A percentile compares a stretch with the other conserved stretches of the same genome.
Conservation (phyloP, 768 basidiomycete genomes). For the Russula sp. region DNA sequence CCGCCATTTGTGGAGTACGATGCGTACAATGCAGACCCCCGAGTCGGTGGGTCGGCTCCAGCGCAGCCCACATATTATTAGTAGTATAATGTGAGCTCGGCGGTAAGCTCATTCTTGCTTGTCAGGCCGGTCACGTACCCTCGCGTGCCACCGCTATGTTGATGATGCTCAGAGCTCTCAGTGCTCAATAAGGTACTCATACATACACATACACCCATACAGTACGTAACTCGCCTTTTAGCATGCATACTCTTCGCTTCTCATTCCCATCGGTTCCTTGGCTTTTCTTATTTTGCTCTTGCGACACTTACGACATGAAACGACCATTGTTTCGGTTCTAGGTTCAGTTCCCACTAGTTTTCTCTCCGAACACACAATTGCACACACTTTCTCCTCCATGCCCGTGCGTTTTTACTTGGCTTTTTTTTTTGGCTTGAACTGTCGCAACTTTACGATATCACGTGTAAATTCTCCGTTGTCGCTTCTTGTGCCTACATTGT, state of each 20-base stretch:
- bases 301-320: conserved; percentile 4
- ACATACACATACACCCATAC: conserved; percentile 13
- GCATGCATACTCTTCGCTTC: conserved; percentile 3
- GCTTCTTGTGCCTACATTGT: no score
- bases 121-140: background rate
- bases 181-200: background rate
- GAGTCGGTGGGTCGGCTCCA: background rate
- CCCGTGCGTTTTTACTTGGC: background rate
- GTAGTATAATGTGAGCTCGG: background rate
- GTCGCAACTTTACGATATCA: background rate
- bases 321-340: background rate
- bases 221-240: conserved; percentile 4
- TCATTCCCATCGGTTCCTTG: background rate
- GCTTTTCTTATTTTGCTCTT: background rate
- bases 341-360: background rate
- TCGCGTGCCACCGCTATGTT: background rate
- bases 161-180: background rate
- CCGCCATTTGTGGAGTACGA: conserved; percentile 16
- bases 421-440: conserved; percentile 8
- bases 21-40: conserved; percentile 8
- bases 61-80: conserved; percentile 16
- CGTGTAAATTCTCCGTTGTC: background rate
- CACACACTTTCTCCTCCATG: background rate
- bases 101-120: no score
- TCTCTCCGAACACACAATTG: conserved; percentile 2